Base-by-base conservation (phyloP, 768 basidiomycete species). In the Mycena indigotica region DNA sequence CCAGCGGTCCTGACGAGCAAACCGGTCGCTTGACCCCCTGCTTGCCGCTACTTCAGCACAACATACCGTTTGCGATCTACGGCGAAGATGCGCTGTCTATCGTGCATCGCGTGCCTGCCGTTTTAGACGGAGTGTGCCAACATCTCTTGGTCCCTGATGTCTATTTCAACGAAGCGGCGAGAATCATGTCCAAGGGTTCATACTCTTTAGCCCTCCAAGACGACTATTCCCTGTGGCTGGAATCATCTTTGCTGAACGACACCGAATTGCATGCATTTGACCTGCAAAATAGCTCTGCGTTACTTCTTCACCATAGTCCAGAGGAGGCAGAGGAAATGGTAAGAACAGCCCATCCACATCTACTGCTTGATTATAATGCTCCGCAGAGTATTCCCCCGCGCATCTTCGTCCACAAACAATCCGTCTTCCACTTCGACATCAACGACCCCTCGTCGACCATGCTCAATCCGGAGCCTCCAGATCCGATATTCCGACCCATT, bases 71-170 rank as follows among this genome's bases (percentile, higher is more conserved):
- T 40, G 59, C 62, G 12, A 52, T 66, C 2, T 64, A 62, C 55
- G 63, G 48, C 0, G 65, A 66, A 35, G 65, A 65, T 32, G 61
- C 63, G 17, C 50, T 62, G 19, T 59, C 57, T 17, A 57, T 65
- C 29, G 58, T 62, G 4, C 54, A 62, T 29, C 40, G 55, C 28
- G 65, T 66, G 6, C 57, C 63, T 29, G 61, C 65, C 4, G 26
- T 29, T 24, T 56, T 62, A 12, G 58, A 56, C 19, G 58, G 58
- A 26, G n/a, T n/a, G n/a, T n/a, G n/a, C n/a, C 61, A 57, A 29
- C 66, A 65, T 26, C 40, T 66, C 29, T 53, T 67, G 15, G 60
- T 64, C 1, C 54, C 59, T 8, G 56, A 61, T 55, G 52, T 28
- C n/a, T 38, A 38, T n/a, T 21, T 64, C 2, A 19, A 58, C 1